Conservation (phyloP, 495 filamentous ascomycete species). For the Trichoderma erinaceum region DNA sequence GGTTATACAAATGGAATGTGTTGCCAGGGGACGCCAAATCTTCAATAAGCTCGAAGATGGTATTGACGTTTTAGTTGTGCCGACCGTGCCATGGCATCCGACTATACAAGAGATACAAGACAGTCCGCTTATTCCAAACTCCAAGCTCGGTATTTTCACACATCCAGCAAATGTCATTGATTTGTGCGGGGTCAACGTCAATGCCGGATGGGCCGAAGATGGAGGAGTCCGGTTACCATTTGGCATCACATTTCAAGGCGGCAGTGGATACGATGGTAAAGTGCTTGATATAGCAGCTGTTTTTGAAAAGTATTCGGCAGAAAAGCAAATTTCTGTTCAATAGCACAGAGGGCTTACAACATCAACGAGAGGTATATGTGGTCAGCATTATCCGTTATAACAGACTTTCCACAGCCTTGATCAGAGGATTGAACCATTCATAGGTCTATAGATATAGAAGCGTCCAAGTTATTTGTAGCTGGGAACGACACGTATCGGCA, state of each 20-base stretch:
- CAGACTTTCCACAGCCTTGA: too few relatives aligned
- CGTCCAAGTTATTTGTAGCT: too few relatives aligned
- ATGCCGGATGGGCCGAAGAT: slow-evolving; percentile 43
- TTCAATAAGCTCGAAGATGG: slow-evolving; percentile 39
- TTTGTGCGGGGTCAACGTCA: slow-evolving; percentile 54
- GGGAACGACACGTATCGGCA: too few relatives aligned
- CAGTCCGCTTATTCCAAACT: slow-evolving; percentile 52
- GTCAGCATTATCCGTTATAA: too few relatives aligned
- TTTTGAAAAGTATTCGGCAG: slow-evolving; percentile 34
- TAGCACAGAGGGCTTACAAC: too few relatives aligned
- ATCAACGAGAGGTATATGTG: too few relatives aligned
- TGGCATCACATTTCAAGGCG: slow-evolving; percentile 56
- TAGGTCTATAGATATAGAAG: too few relatives aligned
- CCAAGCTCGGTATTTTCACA: slow-evolving; percentile 52
- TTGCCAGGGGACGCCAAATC: slow-evolving; percentile 19
- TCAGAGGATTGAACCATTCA: too few relatives aligned
- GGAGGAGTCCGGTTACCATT: slow-evolving; percentile 48
- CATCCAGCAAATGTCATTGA: slow-evolving; percentile 63
- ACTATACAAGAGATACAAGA: slow-evolving; percentile 50
- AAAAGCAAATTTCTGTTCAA: too few relatives aligned
- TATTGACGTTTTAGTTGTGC: slow-evolving; percentile 55
- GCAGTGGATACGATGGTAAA: slow-evolving; percentile 49
- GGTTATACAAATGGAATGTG: slow-evolving; percentile 23
- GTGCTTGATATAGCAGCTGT: slow-evolving; percentile 48
- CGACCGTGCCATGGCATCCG: slow-evolving; percentile 54